These are phyloP conservation scores for Hanseniaspora guilliermondii DNA, from an alignment of 805 yeast species.

Conservation along the genomic window DNA sequence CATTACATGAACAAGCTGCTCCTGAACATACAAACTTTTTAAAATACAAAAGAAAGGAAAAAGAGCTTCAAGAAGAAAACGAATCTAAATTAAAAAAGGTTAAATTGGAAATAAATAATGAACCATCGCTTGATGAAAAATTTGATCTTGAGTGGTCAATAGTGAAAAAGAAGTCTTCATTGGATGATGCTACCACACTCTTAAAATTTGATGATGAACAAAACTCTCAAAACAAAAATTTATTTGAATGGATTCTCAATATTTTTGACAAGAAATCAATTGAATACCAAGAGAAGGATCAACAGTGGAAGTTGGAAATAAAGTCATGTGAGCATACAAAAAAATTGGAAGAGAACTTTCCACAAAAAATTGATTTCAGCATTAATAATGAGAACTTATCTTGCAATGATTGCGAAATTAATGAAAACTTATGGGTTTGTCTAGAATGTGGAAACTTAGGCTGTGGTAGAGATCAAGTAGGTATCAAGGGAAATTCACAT, in stretches of 20 bases:
- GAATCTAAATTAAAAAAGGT: conserved; percentile 20
- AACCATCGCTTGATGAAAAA: conserved; percentile 22
- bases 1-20: conserved; percentile 36
- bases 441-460: conserved; percentile 81
- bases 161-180: conserved; percentile 4
- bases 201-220: not conserved
- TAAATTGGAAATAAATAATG: conserved; percentile 25
- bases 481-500: conserved; percentile 88
- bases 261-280: conserved; percentile 24
- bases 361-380: not conserved
- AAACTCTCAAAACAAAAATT: conserved; percentile 10
- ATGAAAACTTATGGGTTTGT: conserved; percentile 84
- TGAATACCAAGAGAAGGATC: conserved; percentile 43
- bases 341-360: conserved; percentile 32
- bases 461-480: conserved; percentile 91
- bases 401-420: conserved; percentile 51
- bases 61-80: conserved; percentile 28
- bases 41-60: conserved; percentile 40
- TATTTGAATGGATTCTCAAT: conserved; percentile 16
- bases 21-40: conserved; percentile 41
- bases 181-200: conserved; percentile 4
- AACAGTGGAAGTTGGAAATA: conserved; percentile 87
- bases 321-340: conserved; percentile 66
- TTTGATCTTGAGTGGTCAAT: conserved; percentile 25
- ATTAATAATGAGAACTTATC: conserved; percentile 28